Evolutionary conservation across 352 stramenopile species (phyloP).

Genomic region (Globisporangium cylindrosporum): DNA sequence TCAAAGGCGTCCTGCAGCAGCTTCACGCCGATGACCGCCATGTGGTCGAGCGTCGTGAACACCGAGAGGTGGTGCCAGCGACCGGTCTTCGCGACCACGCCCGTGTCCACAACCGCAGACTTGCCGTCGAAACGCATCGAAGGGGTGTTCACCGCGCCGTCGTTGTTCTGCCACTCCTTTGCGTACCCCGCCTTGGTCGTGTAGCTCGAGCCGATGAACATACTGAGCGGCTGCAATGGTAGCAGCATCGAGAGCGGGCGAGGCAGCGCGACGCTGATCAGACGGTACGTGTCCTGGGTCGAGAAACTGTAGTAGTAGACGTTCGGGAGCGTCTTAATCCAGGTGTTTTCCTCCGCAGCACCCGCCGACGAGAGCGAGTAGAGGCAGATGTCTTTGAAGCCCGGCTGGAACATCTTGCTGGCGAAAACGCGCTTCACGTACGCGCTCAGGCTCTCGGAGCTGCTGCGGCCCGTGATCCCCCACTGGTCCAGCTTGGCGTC

Average conservation of each 20-base stretch:
- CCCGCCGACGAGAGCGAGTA: conserved; percentile 29
- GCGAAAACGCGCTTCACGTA: conserved; percentile 28
- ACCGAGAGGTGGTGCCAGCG: conserved; percentile 20
- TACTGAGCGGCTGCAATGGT: not conserved
- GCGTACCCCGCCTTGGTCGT: conserved; percentile 5
- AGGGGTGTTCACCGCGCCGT: conserved; percentile 21
- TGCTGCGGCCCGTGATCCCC: conserved; percentile 12
- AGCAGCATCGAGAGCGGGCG: conserved; percentile 5
- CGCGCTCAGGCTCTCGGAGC: conserved; percentile 19
- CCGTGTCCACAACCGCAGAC: conserved; percentile 15
- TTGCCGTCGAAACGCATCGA: conserved; percentile 27
- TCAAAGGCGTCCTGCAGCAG: conserved; percentile 10
- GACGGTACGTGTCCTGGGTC: conserved; percentile 26
- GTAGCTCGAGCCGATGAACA: conserved; percentile 5
- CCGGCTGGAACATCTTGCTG: conserved; percentile 19
- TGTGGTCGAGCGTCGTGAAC: conserved; percentile 16
- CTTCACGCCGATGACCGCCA: conserved; percentile 18
- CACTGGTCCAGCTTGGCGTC: conserved; percentile 37
- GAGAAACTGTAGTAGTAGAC: conserved; percentile 38
- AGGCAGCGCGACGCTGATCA: conserved; percentile 22
- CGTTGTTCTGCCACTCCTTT: conserved; percentile 7
- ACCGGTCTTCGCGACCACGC: conserved; percentile 17
- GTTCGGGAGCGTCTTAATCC: conserved; percentile 29
- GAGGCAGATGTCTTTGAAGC: conserved; percentile 24
- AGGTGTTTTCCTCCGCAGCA: conserved; percentile 27